Percentiles rank a stretch among this genome's conserved stretches.
phyloP scores from a whole-genome alignment of 495 filamentous ascomycete genomes.

The Penicillium roqueforti region DNA sequence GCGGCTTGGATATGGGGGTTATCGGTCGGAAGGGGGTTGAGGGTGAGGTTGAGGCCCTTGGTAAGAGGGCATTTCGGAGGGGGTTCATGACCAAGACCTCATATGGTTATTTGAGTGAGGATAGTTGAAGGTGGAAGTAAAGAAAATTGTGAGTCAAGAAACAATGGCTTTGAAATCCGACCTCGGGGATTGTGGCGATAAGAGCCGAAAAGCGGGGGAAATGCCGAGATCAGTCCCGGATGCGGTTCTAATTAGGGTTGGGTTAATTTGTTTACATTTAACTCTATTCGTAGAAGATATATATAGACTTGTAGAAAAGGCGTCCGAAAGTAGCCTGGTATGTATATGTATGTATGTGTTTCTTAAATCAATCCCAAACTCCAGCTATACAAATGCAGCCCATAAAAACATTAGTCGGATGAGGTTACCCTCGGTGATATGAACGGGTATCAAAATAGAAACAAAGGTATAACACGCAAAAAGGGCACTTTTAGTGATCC shows the following conservation, averaged over 20 bases:
- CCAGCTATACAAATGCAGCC: conserved; percentile 4
- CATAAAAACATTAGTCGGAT: conserved; percentile 7
- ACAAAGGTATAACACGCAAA: background rate
- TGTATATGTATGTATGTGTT: background rate
- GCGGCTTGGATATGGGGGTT: conserved; percentile 15
- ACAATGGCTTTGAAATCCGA: background rate
- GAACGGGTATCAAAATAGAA: conserved; percentile 8
- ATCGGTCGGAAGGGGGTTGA: conserved; percentile 15
- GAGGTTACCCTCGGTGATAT: background rate
- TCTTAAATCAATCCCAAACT: conserved; percentile 2
- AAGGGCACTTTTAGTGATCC: background rate
- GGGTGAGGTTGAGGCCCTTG: conserved; percentile 10
- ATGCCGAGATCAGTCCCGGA: background rate
- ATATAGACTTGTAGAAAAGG: background rate
- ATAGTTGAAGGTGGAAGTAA: background rate
- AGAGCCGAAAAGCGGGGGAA: conserved; percentile 9
- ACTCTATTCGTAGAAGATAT: background rate
- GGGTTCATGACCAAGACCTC: conserved; percentile 19
- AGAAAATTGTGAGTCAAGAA: background rate
- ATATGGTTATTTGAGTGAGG: background rate
- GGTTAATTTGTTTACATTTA: background rate
- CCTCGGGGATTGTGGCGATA: conserved; percentile 6
- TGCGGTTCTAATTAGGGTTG: background rate
- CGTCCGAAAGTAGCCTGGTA: background rate
- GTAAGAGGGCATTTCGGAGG: conserved; percentile 17